phyloP scores from a whole-genome alignment of 495 filamentous ascomycete genomes.

The Halenospora varia region DNA sequence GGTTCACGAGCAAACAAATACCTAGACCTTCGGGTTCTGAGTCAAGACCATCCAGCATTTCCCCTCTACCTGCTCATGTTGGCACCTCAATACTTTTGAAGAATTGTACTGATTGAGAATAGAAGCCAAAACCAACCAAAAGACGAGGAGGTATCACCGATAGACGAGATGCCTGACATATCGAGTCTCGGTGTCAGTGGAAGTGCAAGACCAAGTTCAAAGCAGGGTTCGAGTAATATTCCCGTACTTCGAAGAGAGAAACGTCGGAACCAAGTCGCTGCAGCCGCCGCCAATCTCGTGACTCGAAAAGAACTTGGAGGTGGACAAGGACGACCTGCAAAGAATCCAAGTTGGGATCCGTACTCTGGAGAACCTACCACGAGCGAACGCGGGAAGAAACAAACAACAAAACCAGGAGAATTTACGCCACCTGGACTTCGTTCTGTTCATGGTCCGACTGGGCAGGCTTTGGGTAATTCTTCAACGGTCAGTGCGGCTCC shows the following conservation, averaged over 20 bases:
- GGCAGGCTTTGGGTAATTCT: constrained; percentile 11
- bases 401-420: constrained; percentile 43
- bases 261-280: constrained; percentile 19
- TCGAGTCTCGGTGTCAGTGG: constrained; percentile 26
- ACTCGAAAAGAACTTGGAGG: constrained; percentile 14
- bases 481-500: constrained; percentile 15
- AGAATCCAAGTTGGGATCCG: constrained; percentile 39
- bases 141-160: constrained; percentile 45
- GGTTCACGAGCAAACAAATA: no score
- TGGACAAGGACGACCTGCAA: constrained; percentile 6
- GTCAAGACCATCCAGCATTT: constrained; percentile 7
- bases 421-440: constrained; percentile 34
- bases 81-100: background rate
- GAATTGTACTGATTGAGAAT: constrained; percentile 8
- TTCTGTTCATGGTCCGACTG: constrained; percentile 21
- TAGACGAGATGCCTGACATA: constrained; percentile 42
- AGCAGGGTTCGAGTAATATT: constrained; percentile 36
- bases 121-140: constrained; percentile 14
- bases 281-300: constrained; percentile 11
- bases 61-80: constrained; percentile 11
- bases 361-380: constrained; percentile 46
- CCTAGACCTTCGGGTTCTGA: constrained; percentile 9
- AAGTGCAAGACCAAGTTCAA: constrained; percentile 17
- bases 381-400: constrained; percentile 37
- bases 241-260: constrained; percentile 45